Evolutionary conservation across 2,329 filamentous ascomycete species (phyloP), one percentile per base, ranked within the genome.

Genomic region (Cadophora sp.): DNA sequence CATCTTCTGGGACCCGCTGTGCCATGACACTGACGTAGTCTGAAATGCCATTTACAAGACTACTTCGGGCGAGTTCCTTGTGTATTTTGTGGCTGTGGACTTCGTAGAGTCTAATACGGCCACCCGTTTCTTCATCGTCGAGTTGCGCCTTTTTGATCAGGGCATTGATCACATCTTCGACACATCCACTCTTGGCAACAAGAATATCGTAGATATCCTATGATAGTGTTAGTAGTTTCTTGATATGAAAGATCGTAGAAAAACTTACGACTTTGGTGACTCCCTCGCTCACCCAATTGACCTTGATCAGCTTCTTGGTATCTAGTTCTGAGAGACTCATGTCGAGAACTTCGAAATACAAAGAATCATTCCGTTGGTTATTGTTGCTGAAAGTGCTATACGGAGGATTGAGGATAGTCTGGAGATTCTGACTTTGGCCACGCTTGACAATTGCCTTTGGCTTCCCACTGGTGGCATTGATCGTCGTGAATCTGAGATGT

Each of bases 311-410:
- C 83, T 97, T 97, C 83, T 97, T 96, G 66, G 92, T 96, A 77
- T 99, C 96, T 53, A 97, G 85, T 79, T 99, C 97, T 27, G 92
- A 92, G 58, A 99, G 82, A 75, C 93, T 97, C 84, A 97, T 97
- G 71, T 99, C 96, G 50, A 99, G 83, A 31, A 98, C 88, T 79
- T 99, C 96, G 77, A 94, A 99, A 79, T 91, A 98, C 63, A 99
- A 84, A 0, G 91, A 88, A 79, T 98, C 95, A 24, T 86, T 81
- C 65, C 90, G 87, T 76, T 94, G 92, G 37, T 86, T 89, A 66
- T 87, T 86, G 73, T 89, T 92, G 62, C 91, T 86, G 73, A 93
- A 91, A 12, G 86, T 86, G 72, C 89, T 89, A 64, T 92, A 92
- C 63, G 90, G 88, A 12, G 92, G 90, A 69, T 88, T 90, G 19